phyloP scores from a whole-genome alignment of 768 basidiomycete species.

The Podaxis sp. region DNA sequence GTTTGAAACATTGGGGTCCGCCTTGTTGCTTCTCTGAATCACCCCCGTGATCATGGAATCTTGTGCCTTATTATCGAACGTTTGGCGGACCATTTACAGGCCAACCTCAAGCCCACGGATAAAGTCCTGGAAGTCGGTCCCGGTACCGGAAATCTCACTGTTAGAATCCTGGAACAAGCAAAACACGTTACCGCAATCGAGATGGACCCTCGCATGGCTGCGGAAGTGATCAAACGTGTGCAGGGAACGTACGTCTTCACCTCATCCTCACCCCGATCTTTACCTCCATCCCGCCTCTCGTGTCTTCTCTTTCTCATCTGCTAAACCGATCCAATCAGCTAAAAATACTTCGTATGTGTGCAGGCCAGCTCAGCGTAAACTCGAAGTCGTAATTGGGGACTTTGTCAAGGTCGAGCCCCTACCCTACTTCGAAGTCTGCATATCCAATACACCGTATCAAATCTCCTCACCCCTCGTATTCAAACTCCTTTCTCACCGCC shows the following conservation, averaged over 20 bases:
- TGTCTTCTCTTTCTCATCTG: not conserved
- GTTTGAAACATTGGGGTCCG: not conserved
- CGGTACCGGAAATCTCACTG: slow-evolving; percentile 95
- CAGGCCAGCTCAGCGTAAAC: slow-evolving; percentile 93
- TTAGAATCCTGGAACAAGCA: slow-evolving; percentile 89
- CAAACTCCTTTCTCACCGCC: slow-evolving; percentile 94
- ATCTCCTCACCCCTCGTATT: slow-evolving; percentile 98
- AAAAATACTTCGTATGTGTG: not conserved
- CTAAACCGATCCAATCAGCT: not conserved
- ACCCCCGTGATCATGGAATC: not conserved
- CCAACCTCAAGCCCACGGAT: slow-evolving; percentile 90
- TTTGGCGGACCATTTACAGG: slow-evolving; percentile 42
- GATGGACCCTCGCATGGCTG: slow-evolving; percentile 99
- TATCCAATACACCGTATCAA: slow-evolving; percentile 98
- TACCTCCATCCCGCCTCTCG: not conserved
- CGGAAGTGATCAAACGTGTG: slow-evolving; percentile 94
- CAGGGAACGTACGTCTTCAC: slow-evolving; percentile 88
- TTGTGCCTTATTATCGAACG: no score
- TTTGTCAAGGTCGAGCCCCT: slow-evolving; percentile 93
- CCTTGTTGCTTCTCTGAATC: not conserved
- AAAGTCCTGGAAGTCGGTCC: slow-evolving; percentile 97
- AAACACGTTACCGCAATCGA: slow-evolving; percentile 94
- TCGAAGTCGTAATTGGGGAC: slow-evolving; percentile 95
- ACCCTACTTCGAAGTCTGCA: slow-evolving; percentile 99
- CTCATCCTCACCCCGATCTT: slow-evolving; percentile 7